A percentile compares a stretch with the other conserved stretches of the same genome.
These are phyloP conservation scores for Lactarius vividus DNA, from an alignment of 768 basidiomycete species.

Conservation along the genomic window DNA sequence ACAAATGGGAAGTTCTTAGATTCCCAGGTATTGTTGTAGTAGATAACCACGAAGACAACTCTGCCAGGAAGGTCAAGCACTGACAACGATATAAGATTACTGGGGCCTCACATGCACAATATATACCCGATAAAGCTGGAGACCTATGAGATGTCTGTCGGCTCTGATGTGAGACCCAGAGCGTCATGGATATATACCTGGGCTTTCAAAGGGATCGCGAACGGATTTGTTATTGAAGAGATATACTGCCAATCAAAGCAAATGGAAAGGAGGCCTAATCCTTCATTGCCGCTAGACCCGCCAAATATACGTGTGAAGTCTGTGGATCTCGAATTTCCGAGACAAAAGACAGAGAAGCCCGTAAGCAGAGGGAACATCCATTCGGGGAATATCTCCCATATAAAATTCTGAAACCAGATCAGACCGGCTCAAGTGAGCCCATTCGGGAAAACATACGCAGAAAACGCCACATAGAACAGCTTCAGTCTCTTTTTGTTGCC, in stretches of 20 bases:
- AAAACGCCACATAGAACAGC: conserved; percentile 49
- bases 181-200: conserved; percentile 30
- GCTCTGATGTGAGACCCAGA: background rate
- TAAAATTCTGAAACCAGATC: conserved; percentile 33
- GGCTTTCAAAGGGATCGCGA: conserved; percentile 53
- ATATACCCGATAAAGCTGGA: conserved; percentile 49
- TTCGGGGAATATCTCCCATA: conserved; percentile 29
- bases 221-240: conserved; percentile 40
- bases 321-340: conserved; percentile 30
- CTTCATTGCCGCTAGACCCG: conserved; percentile 31
- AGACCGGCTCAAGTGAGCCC: background rate
- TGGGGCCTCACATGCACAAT: conserved; percentile 46
- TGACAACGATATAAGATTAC: background rate
- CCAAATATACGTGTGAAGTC: conserved; percentile 31
- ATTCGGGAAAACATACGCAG: conserved; percentile 31
- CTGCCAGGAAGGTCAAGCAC: conserved; percentile 16
- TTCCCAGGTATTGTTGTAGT: conserved; percentile 32
- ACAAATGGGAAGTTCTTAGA: conserved; percentile 28
- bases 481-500: conserved; percentile 42
- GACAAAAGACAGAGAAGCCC: conserved; percentile 33
- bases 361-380: conserved; percentile 30
- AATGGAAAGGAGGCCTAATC: conserved; percentile 31
- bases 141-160: conserved; percentile 32
- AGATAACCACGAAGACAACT: conserved; percentile 32
- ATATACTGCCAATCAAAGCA: conserved; percentile 34